Base-by-base conservation (phyloP, 2,329 filamentous ascomycete genomes). In the Kalmusia sp. region DNA sequence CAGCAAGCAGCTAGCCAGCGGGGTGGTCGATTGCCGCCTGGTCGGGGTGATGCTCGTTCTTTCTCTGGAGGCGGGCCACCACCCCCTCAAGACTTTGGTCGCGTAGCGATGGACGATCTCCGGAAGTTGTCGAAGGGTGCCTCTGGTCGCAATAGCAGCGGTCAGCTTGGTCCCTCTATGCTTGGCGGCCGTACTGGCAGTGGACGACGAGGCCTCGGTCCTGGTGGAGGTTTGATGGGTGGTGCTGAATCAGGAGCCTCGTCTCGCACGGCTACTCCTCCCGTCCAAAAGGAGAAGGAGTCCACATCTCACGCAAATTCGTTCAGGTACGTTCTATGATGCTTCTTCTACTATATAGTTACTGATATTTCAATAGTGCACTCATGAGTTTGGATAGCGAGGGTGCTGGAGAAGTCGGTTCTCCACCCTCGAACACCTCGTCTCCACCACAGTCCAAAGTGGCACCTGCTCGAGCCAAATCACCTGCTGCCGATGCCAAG, bases 161-260 rank as follows among this genome's bases (percentile, higher is more conserved):
- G 73, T 31, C 81, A 82, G 12, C 85, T 98, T 60, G 93, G 92
- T 25, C 93, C 95, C 11, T 89, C 89, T 47, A 93, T 91, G 57
- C 90, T 96, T 83, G 90, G 97, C 67, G 87, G 85, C 61, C 88
- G 95, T 61, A 96, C 91, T 80, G 93, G 92, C 80, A 97, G 93
- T 72, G 91, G 92, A 60, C 87, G 92, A 63, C 87, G 88, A 71
- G 81, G 80, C 62, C 83, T 95, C 64, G 90, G 90, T 55, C 90
- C 90, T 61, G 88, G 88, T 68, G 85, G 88, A 65, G 83, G 88
- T 51, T 64, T 72, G 61, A 80, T 93, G 61, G 85, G 85, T 57
- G 87, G 87, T 55, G 92, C 96, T 68, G 92, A 96, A 65, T 97
- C 93, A 57, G 90, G 87, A 65, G 86, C 88, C 63, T 96, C 92